phyloP scores from a whole-genome alignment of 2,329 filamentous ascomycete genomes.

The Thermothelomyces thermophilus region DNA sequence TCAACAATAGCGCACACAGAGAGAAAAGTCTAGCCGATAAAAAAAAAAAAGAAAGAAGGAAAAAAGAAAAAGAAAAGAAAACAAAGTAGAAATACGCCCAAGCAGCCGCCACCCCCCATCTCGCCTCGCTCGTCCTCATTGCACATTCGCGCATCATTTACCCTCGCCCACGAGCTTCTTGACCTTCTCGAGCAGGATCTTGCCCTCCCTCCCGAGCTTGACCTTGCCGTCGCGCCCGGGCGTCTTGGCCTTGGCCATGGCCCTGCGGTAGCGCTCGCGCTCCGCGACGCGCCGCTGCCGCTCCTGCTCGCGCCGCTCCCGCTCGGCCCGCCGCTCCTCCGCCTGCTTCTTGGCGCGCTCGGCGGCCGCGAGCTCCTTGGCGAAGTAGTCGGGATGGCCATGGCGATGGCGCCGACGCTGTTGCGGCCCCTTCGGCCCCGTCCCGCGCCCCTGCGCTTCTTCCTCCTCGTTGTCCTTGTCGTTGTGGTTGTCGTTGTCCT shows the following conservation, averaged over 20 bases:
- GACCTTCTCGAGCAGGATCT: conserved; percentile 69
- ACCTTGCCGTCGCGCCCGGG: conserved; percentile 60
- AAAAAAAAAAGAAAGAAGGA: too few species aligned
- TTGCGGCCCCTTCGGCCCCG: too few species aligned
- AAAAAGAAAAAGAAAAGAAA: neutral
- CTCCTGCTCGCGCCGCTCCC: conserved; percentile 50
- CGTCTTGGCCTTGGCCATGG: conserved; percentile 65
- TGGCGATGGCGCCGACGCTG: conserved; percentile 22
- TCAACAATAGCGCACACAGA: too few species aligned
- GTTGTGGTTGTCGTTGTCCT: neutral
- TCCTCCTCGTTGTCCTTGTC: conserved; percentile 19
- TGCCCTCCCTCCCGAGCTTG: conserved; percentile 76
- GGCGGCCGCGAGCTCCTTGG: conserved; percentile 53
- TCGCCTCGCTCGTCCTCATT: too few species aligned
- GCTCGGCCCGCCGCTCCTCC: conserved; percentile 38
- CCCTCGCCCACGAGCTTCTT: conserved; percentile 57
- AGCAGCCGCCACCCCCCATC: neutral
- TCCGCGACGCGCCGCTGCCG: conserved; percentile 59
- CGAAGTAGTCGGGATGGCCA: conserved; percentile 52
- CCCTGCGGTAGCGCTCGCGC: conserved; percentile 56
- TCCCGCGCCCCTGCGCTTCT: too few species aligned
- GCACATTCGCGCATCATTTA: too few species aligned
- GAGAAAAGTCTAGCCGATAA: too few species aligned
- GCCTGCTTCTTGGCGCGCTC: conserved; percentile 37
- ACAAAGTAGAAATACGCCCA: neutral